Evolutionary conservation across 2,329 filamentous ascomycete species (phyloP), one percentile per base, ranked within the genome.

Genomic region (Calonectria multiphialidica): DNA sequence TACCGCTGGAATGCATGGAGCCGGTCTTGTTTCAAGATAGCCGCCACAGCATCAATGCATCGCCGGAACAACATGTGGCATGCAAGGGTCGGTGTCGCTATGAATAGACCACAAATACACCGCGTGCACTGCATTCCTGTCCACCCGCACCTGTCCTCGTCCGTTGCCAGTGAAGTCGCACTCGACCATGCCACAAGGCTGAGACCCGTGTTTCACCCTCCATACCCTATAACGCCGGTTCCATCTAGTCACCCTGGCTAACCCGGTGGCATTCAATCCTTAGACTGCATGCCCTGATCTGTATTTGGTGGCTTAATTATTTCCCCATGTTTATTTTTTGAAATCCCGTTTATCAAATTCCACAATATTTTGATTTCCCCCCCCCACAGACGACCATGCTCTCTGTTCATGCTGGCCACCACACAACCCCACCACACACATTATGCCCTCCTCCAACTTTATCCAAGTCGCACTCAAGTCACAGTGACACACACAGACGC

Each of bases 111-210:
- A 40, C 23, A 59, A 23, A 40, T 37, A 30, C 35, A 59, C 10
- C 12, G 13, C 53, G 25, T 37, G 21, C 35, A 59, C 10, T 18
- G 13, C 53, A 59, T 59, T 59, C 53, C 53, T 40, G 53, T 9
- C 44, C 44, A 12, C 33, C n/a, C 10, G 18, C 23, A 50, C 23
- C 25, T 8, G 16, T 18, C 13, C 47, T 33, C 10, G 28, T 13
- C 53, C 35, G 53, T 59, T 59, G 33, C 33, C 13, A 59, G 9
- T 33, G 16, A 25, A n/a, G 53, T 23, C 53, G 6, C 53, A 21
- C 21, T 40, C 53, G 21, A 15, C 53, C 33, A 59, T 59, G 53
- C 53, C 53, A 59, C 53, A 59, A 59, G 53, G 53, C 53, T 59
- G 53, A 59, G 53, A 59, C 53, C 18, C 33, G 21, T 40, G 53